These are phyloP conservation scores for Scortechinia acanthostroma DNA, from an alignment of 2,329 filamentous ascomycete species.

Conservation along the genomic window DNA sequence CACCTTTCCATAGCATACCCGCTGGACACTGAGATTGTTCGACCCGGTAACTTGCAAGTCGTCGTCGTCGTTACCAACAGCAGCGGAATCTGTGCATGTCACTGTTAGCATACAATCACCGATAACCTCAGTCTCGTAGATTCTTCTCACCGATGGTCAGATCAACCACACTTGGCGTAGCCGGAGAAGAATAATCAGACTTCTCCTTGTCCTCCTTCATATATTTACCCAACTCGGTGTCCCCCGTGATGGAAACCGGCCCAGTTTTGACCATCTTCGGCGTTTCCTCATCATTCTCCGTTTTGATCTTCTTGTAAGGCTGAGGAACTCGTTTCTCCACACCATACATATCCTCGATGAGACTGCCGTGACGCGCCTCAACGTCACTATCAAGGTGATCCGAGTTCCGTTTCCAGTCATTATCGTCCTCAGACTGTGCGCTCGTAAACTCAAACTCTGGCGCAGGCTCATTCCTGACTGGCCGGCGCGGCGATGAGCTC, in stretches of 20 bases:
- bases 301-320: background rate
- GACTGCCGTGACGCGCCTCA: background rate
- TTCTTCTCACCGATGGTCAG: background rate
- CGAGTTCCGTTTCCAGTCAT: background rate
- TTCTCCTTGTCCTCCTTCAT: background rate
- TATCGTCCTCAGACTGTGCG: background rate
- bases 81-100: too few species aligned
- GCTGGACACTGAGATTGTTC: conserved; percentile 54
- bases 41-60: conserved; percentile 40
- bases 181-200: background rate
- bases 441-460: background rate
- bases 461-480: background rate
- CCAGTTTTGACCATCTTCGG: background rate
- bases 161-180: background rate
- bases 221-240: background rate
- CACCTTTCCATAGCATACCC: conserved; percentile 76
- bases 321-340: background rate
- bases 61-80: conserved; percentile 42
- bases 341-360: background rate
- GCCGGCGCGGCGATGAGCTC: background rate
- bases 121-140: too few species aligned
- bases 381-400: too few species aligned
- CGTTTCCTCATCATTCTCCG: background rate
- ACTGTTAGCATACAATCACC: too few species aligned
- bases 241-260: background rate